Evolutionary conservation across 495 filamentous ascomycete species (phyloP), one percentile per base, ranked within the genome.

Genomic region (Penicillium fimorum): DNA sequence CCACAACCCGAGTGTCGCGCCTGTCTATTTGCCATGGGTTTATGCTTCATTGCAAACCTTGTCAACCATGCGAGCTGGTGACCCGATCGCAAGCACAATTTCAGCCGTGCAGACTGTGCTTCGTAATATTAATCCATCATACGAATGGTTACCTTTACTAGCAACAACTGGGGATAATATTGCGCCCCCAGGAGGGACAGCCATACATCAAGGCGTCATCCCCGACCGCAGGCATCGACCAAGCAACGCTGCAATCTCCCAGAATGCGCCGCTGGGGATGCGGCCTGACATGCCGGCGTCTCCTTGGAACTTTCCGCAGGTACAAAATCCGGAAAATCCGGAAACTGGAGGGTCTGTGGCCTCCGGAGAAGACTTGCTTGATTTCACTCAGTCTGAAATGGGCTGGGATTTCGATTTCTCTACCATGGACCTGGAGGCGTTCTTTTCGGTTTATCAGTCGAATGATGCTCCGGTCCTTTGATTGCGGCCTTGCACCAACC

Each of bases 341-440:
- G 64, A 66, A 11, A 63, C 65, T 0, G 66, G 60, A 18, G 59
- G 62, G 6, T 72, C 68, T 15, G 58, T 60, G 3, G 70, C 61
- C 0, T 70, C 69, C 33, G 66, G 49, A 0, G 71, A 76, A 8
- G 72, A 75, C 44, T 57, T 76, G 2, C 66, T 71, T 3, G 75
- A 78, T 52, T 69, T 78, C 25, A 76, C 73, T 4, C 69, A 73
- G 53, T 69, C 71, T 0, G 75, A 78, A 47, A 75, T 78, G 68
- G 72, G 73, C 13, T 78, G 73, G 73, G 66, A 76, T 45, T 73
- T 78, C 58, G 72, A 78, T 46, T 76, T 78, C 41, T 78, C 75
- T 3, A 76, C 73, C 0, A 75, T 78, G 72, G 75, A 78, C 50
- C 55, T 78, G 15, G 75, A 76, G 29, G 65, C 73, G 0, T 76